Base-by-base conservation (phyloP, 1,284 basidiomycete genomes). In the Waitea zeae region DNA sequence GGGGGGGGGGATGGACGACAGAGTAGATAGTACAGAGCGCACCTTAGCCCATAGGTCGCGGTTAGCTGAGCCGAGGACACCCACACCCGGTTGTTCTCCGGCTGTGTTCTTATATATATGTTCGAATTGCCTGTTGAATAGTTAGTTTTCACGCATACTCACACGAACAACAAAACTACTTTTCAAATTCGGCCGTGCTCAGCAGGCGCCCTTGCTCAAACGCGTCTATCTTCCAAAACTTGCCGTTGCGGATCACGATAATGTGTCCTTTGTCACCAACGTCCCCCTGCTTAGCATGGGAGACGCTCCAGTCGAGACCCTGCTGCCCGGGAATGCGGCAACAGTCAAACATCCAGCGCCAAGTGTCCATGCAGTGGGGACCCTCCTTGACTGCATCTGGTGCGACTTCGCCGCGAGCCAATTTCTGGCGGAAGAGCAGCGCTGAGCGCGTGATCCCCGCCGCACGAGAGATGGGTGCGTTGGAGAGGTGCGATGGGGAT, bases 281-380 rank as follows among this genome's bases (percentile, higher is more conserved):
- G 36, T 75, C 69, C n/a, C 67, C 68, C 27, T 62, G 57, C 43
- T 70, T 63, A 0, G 76, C 68, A 39, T 79, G 68, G 26, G 77
- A 73, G 34, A 78, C 59, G 36, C 77, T 75, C 68, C 80, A 87
- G 51, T 92, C 88, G 1, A 74, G 54, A 0, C 71, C 72, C 30
- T 70, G 59, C 3, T 58, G 52, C 2, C 80, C 79, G 2, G 87
- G 88, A 24, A 92, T 62, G 36, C 87, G 81, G 45, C 72, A 82
- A 46, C 83, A 84, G 54, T 92, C 88, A 47, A 90, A 92, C 79
- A 92, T 88, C 87, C 87, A 84, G 30, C 80, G 67, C 57, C 81
- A 92, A 7, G 79, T 79, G 49, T 88, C 84, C 84, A 90, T 89
- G 53, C 86, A 89, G 14, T 88, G 53, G 7, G 77, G 68, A 1